Evolutionary conservation across 768 basidiomycete species (phyloP).

Genomic region (Tylopilus cervinicoccineus): DNA sequence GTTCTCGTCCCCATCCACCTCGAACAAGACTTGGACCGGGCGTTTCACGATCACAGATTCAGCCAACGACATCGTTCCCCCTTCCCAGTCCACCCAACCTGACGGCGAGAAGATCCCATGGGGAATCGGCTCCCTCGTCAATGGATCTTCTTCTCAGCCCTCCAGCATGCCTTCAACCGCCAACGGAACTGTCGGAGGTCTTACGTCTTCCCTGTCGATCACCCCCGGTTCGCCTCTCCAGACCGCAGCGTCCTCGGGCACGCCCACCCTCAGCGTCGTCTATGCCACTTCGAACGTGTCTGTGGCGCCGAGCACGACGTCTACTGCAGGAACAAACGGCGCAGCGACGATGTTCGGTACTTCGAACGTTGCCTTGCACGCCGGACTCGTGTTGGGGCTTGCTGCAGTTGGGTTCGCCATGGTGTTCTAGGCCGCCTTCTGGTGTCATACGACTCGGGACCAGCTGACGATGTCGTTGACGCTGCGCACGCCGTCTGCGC

Average conservation of each 20-base stretch:
- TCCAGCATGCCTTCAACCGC: background rate
- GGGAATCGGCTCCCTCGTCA: slow-evolving; percentile 57
- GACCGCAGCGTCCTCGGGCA: background rate
- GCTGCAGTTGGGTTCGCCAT: slow-evolving; percentile 17
- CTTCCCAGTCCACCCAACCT: slow-evolving; percentile 53
- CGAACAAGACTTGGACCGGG: slow-evolving; percentile 58
- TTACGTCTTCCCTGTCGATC: slow-evolving; percentile 3
- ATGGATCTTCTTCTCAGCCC: slow-evolving; percentile 34
- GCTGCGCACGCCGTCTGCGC: background rate
- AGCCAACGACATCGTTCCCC: slow-evolving; percentile 41
- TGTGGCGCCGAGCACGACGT: background rate
- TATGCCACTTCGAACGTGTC: background rate
- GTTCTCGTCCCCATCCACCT: slow-evolving; percentile 47
- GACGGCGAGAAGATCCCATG: slow-evolving; percentile 50
- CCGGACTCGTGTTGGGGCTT: slow-evolving; percentile 16
- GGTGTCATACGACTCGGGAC: background rate
- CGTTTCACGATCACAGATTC: slow-evolving; percentile 69
- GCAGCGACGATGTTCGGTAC: slow-evolving; percentile 2
- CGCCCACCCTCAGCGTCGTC: background rate
- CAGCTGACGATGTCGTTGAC: background rate
- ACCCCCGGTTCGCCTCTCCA: background rate
- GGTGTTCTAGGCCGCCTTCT: slow-evolving; percentile 13
- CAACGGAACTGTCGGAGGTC: slow-evolving; percentile 1
- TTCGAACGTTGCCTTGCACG: slow-evolving; percentile 11
- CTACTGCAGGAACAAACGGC: slow-evolving; percentile 2